These are phyloP conservation scores for Rhinocladiella similis DNA, from an alignment of 2,329 filamentous ascomycete genomes.

Conservation along the genomic window DNA sequence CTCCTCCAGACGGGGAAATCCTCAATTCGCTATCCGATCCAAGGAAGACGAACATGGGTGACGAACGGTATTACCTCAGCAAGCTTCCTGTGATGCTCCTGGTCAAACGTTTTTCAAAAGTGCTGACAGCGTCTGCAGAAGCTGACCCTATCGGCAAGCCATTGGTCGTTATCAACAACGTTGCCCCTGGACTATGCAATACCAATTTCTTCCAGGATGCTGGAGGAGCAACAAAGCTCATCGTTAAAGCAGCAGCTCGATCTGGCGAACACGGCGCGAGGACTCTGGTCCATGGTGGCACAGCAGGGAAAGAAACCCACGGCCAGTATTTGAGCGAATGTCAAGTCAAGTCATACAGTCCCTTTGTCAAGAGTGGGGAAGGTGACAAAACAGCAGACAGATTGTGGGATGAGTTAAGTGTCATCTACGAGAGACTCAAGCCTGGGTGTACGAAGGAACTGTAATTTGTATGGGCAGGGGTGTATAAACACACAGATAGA, in stretches of 20 bases:
- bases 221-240: neutral
- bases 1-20: conserved; percentile 18
- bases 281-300: conserved; percentile 42
- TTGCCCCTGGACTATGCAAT: conserved; percentile 57
- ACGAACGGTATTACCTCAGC: conserved; percentile 44
- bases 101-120: conserved; percentile 15
- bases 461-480: conserved; percentile 1
- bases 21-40: conserved; percentile 31
- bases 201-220: conserved; percentile 46
- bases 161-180: conserved; percentile 50
- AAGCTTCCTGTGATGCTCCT: conserved; percentile 40
- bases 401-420: conserved; percentile 17
- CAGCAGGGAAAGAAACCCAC: conserved; percentile 44
- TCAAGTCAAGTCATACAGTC: conserved; percentile 25
- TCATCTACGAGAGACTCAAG: conserved; percentile 14
- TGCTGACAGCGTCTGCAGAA: conserved; percentile 21
- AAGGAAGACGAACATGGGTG: conserved; percentile 38
- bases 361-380: conserved; percentile 20
- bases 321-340: conserved; percentile 48
- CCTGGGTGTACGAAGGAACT: conserved; percentile 19
- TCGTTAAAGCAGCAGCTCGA: conserved; percentile 37
- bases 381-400: conserved; percentile 16
- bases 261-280: conserved; percentile 50
- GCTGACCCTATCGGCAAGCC: conserved; percentile 20
- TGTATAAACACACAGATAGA: too few relatives aligned